Conservation (phyloP, 192 early-diverging fungal genomes). For the Linnemannia zychae region DNA sequence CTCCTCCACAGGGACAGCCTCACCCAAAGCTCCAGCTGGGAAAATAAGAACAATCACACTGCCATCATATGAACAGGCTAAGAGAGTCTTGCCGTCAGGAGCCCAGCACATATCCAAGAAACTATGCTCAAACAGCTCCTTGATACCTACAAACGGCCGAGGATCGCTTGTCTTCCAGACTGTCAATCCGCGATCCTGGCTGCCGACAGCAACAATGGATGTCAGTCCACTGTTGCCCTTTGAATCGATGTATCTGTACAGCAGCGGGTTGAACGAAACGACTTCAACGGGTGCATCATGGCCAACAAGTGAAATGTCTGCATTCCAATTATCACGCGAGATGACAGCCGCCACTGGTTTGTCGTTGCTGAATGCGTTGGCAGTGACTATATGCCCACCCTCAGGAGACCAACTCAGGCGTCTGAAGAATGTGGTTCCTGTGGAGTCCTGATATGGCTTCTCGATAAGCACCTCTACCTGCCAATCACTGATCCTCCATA, state of each 20-base stretch:
- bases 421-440: conserved; percentile 90
- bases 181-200: conserved; percentile 89
- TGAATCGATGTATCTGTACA: conserved; percentile 69
- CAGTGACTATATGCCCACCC: conserved; percentile 91
- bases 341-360: conserved; percentile 88
- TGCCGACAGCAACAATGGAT: conserved; percentile 88
- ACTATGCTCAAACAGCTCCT: conserved; percentile 85
- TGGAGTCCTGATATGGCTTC: conserved; percentile 81
- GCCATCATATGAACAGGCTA: conserved; percentile 94
- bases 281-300: conserved; percentile 92
- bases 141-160: conserved; percentile 77
- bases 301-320: conserved; percentile 88
- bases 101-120: conserved; percentile 92
- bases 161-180: conserved; percentile 88
- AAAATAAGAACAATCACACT: conserved; percentile 84
- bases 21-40: conserved; percentile 75
- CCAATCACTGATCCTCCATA: conserved; percentile 95
- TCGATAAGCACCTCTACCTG: conserved; percentile 77
- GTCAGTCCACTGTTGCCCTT: conserved; percentile 54
- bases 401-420: conserved; percentile 96
- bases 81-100: conserved; percentile 78
- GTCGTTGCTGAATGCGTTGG: conserved; percentile 87
- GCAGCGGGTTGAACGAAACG: conserved; percentile 84
- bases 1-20: conserved; percentile 71
- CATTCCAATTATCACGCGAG: conserved; percentile 79